Percentiles rank a stretch among this genome's conserved stretches.
These are phyloP conservation scores for Copromyces sp. DNA, from an alignment of 495 filamentous ascomycete genomes.

Conservation along the genomic window DNA sequence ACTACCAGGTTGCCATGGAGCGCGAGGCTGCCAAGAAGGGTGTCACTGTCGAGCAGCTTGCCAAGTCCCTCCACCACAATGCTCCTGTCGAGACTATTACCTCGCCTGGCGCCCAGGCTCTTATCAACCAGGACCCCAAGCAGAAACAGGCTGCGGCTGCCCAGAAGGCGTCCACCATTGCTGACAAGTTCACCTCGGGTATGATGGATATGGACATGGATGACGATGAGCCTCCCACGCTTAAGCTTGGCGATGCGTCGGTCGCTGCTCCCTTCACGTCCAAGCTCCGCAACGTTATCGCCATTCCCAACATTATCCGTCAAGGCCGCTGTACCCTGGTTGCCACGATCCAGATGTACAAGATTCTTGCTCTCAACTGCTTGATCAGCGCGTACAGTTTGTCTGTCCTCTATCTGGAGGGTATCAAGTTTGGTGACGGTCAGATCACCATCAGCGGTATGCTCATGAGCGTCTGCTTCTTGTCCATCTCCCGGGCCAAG, in stretches of 20 bases:
- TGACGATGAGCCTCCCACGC: slow-evolving; percentile 83
- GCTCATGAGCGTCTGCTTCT: slow-evolving; percentile 99
- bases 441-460: slow-evolving; percentile 98
- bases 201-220: slow-evolving; percentile 89
- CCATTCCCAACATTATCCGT: slow-evolving; percentile 95
- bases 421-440: slow-evolving; percentile 98
- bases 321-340: slow-evolving; percentile 96
- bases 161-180: slow-evolving; percentile 62
- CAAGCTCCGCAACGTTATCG: slow-evolving; percentile 93
- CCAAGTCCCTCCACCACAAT: slow-evolving; percentile 30
- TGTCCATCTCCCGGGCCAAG: slow-evolving; percentile 91
- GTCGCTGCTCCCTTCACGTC: slow-evolving; percentile 96
- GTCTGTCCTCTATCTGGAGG: slow-evolving; percentile 91
- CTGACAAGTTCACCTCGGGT: slow-evolving; percentile 74
- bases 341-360: slow-evolving; percentile 99
- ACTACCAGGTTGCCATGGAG: slow-evolving; percentile 88
- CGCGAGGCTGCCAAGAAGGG: slow-evolving; percentile 70
- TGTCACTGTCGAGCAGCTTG: slow-evolving; percentile 32
- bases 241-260: slow-evolving; percentile 96
- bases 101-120: slow-evolving; percentile 57
- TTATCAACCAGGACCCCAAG: slow-evolving; percentile 46
- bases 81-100: slow-evolving; percentile 51
- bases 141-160: slow-evolving; percentile 55
- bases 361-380: slow-evolving; percentile 97
- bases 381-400: slow-evolving; percentile 97